Conservation (phyloP, 768 basidiomycete species). For the Epithele typhae region DNA sequence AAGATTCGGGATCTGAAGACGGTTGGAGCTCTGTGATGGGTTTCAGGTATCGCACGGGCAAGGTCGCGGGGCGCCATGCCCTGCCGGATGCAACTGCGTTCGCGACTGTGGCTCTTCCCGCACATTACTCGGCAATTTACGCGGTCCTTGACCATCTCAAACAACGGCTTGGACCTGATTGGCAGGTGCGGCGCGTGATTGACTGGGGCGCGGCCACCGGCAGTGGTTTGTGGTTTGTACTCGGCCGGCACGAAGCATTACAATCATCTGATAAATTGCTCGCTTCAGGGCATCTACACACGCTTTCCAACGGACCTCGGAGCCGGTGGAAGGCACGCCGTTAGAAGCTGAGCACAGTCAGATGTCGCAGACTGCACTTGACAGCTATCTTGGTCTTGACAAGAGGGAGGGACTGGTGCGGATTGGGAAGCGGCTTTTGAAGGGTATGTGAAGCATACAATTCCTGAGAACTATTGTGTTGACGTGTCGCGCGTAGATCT, state of each 20-base stretch:
- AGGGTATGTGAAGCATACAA: constrained; percentile 35
- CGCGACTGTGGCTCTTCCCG: constrained; percentile 79
- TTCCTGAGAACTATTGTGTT: not conserved
- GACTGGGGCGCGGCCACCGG: constrained; percentile 88
- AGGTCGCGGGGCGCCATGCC: constrained; percentile 54
- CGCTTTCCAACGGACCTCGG: constrained; percentile 46
- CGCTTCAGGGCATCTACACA: constrained; percentile 58
- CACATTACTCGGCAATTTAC: constrained; percentile 76
- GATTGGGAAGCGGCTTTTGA: constrained; percentile 62
- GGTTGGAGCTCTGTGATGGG: constrained; percentile 58
- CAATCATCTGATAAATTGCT: constrained; percentile 8
- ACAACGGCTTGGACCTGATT: constrained; percentile 58
- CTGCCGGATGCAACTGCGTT: constrained; percentile 80
- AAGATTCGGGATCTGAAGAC: constrained; percentile 24
- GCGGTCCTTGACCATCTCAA: constrained; percentile 70
- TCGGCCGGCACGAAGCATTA: constrained; percentile 1
- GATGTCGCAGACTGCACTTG: constrained; percentile 47
- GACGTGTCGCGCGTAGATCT: constrained; percentile 34
- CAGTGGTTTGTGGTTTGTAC: constrained; percentile 71
- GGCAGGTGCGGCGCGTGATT: constrained; percentile 55
- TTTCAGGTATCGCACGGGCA: constrained; percentile 53
- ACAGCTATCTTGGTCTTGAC: constrained; percentile 72
- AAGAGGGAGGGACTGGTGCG: constrained; percentile 64
- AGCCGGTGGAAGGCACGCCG: constrained; percentile 1
- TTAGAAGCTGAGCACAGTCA: constrained; percentile 28